phyloP scores from a whole-genome alignment of 2,329 filamentous ascomycete genomes.

The Dothidotthia symphoricarpi region DNA sequence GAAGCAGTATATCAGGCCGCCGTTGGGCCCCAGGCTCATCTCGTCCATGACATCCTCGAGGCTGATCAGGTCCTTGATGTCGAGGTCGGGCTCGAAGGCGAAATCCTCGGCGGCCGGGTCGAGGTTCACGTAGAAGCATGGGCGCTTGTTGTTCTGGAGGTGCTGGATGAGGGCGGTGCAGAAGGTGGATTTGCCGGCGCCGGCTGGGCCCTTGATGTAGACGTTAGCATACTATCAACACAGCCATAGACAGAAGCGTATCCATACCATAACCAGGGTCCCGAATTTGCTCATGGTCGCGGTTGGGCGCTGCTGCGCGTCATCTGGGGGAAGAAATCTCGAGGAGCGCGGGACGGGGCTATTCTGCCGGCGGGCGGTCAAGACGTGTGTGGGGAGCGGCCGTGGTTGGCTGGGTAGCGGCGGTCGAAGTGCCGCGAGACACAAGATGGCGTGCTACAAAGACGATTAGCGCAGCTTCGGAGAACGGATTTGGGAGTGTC shows the following conservation, averaged over 20 bases:
- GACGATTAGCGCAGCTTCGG: constrained; percentile 5
- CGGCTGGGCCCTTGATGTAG: constrained; percentile 86
- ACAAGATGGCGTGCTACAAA: constrained; percentile 6
- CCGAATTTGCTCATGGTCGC: constrained; percentile 85
- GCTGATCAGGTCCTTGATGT: constrained; percentile 92
- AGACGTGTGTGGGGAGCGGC: constrained; percentile 1
- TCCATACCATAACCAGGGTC: constrained; percentile 75
- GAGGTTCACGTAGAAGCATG: constrained; percentile 96
- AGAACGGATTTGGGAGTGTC: constrained; percentile 8
- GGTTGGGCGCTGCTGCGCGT: constrained; percentile 1
- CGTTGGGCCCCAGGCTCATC: constrained; percentile 84
- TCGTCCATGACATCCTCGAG: constrained; percentile 97
- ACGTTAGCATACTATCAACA: too few species aligned
- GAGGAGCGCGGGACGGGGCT: constrained; percentile 9
- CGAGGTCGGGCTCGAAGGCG: constrained; percentile 84
- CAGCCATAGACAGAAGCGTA: too few species aligned
- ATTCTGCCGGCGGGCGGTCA: constrained; percentile 14
- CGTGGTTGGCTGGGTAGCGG: neutral
- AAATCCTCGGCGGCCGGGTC: constrained; percentile 94
- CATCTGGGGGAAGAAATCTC: too few species aligned
- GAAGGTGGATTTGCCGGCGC: constrained; percentile 96
- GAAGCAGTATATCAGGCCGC: constrained; percentile 93
- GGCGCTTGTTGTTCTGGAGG: constrained; percentile 84
- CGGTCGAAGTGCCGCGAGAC: neutral
- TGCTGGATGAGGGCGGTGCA: constrained; percentile 91